Conservation (phyloP, 2,329 filamentous ascomycete species). For the Fonsecaea monophora region DNA sequence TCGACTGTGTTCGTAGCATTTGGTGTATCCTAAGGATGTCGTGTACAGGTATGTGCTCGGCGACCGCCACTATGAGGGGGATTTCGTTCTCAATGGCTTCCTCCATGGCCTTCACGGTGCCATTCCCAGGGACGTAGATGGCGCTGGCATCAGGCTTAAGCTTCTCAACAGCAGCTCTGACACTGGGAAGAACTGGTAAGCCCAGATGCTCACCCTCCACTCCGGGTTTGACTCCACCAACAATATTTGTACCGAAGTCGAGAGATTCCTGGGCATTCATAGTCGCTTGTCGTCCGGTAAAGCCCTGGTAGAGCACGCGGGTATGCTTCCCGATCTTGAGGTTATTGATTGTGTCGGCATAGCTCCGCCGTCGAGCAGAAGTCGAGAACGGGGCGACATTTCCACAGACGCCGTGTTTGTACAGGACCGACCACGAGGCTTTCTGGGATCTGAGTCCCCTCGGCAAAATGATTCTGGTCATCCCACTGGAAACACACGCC, state of each 20-base stretch:
- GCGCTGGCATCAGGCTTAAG: constrained; percentile 78
- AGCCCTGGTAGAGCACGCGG: constrained; percentile 73
- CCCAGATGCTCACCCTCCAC: constrained; percentile 74
- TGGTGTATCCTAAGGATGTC: constrained; percentile 77
- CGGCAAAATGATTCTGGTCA: constrained; percentile 31
- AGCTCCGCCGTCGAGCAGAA: constrained; percentile 42
- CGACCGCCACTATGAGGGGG: constrained; percentile 77
- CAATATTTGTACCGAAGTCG: constrained; percentile 79
- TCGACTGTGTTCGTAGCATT: constrained; percentile 73
- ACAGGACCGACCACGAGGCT: constrained; percentile 20
- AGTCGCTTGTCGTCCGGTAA: constrained; percentile 72
- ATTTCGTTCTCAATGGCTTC: constrained; percentile 82
- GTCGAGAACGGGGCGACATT: constrained; percentile 38
- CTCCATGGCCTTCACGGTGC: constrained; percentile 75
- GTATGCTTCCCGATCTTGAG: constrained; percentile 71
- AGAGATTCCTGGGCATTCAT: constrained; percentile 78
- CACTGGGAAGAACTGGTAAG: constrained; percentile 72
- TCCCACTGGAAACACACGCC: constrained; percentile 6
- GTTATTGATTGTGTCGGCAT: constrained; percentile 69
- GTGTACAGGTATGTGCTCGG: constrained; percentile 79
- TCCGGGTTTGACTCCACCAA: constrained; percentile 77
- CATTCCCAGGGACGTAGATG: constrained; percentile 79
- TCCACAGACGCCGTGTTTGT: constrained; percentile 30
- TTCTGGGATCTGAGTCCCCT: constrained; percentile 30
- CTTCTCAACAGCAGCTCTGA: constrained; percentile 71